A percentile compares a stretch with the other conserved stretches of the same genome.
phyloP scores from a whole-genome alignment of 2,329 filamentous ascomycete species.

The Fusarium proliferatum region DNA sequence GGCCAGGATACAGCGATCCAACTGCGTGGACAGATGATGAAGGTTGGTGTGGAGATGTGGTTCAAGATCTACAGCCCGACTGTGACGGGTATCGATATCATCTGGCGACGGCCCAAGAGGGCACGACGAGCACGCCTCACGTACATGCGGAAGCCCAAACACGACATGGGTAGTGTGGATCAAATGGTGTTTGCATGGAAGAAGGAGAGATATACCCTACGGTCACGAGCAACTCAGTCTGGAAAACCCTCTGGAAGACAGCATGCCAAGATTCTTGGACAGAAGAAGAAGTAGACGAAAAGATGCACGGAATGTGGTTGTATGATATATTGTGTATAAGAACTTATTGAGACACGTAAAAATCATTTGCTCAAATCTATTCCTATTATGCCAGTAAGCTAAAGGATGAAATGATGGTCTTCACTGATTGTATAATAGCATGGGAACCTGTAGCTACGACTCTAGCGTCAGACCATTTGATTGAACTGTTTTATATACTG shows the following conservation, averaged over 20 bases:
- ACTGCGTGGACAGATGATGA: constrained; percentile 85
- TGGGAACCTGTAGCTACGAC: not conserved
- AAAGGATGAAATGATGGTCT: not conserved
- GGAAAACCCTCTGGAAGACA: constrained; percentile 31
- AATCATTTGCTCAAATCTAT: not conserved
- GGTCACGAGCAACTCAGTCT: constrained; percentile 49
- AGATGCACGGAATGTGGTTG: constrained; percentile 21
- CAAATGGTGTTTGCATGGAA: constrained; percentile 72
- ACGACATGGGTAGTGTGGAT: constrained; percentile 89
- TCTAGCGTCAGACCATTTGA: not conserved
- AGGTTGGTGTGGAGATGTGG: constrained; percentile 95
- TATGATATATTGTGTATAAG: constrained; percentile 48
- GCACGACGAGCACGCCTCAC: constrained; percentile 88
- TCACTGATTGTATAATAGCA: not conserved
- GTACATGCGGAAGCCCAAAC: constrained; percentile 88
- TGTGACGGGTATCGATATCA: constrained; percentile 90
- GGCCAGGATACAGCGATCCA: constrained; percentile 90
- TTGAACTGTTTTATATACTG: not conserved
- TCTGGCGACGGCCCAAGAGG: constrained; percentile 86
- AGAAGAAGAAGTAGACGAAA: constrained; percentile 33
- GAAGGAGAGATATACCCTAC: constrained; percentile 57
- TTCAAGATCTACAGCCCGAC: constrained; percentile 94
- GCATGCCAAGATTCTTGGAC: constrained; percentile 28
- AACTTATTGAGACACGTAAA: constrained; percentile 36
- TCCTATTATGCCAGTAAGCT: not conserved